These are phyloP conservation scores for Pleoardoris graminearum DNA, from an alignment of 2,329 filamentous ascomycete species.

Conservation along the genomic window DNA sequence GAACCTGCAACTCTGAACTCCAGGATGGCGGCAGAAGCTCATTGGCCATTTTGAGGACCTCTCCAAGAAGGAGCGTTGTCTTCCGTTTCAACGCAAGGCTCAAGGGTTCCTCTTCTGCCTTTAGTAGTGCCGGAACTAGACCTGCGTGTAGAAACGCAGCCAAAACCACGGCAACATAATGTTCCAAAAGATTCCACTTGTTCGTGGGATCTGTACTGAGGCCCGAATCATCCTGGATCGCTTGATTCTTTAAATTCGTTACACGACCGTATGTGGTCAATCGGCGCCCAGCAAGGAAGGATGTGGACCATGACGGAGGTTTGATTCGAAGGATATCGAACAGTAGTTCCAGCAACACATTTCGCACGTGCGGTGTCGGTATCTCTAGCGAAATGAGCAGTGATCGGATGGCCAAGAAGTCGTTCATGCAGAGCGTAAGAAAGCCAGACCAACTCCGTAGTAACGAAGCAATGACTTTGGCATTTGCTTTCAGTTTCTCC, in stretches of 20 bases:
- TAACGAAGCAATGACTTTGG: conserved; percentile 87
- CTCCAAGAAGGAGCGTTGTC: conserved; percentile 85
- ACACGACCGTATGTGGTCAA: conserved; percentile 97
- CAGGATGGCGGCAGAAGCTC: conserved; percentile 79
- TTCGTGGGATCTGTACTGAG: conserved; percentile 68
- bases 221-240: conserved; percentile 55
- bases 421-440: conserved; percentile 83
- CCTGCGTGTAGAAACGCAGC: conserved; percentile 84
- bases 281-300: conserved; percentile 87
- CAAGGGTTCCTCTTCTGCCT: conserved; percentile 69
- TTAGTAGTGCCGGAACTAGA: conserved; percentile 58
- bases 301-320: conserved; percentile 89
- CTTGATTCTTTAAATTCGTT: conserved; percentile 72
- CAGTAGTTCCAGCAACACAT: conserved; percentile 84
- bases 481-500: conserved; percentile 78
- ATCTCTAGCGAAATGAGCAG: conserved; percentile 70
- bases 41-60: conserved; percentile 86
- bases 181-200: conserved; percentile 79
- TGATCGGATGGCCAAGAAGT: conserved; percentile 82
- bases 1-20: conserved; percentile 82
- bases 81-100: conserved; percentile 78
- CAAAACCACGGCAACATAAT: conserved; percentile 88
- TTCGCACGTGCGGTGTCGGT: conserved; percentile 60
- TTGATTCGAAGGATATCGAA: conserved; percentile 88
- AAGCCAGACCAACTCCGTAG: conserved; percentile 93